Percentiles rank a stretch among this genome's conserved stretches.
phyloP scores from a whole-genome alignment of 805 yeast genomes.

The Maudiozyma barnettii region DNA sequence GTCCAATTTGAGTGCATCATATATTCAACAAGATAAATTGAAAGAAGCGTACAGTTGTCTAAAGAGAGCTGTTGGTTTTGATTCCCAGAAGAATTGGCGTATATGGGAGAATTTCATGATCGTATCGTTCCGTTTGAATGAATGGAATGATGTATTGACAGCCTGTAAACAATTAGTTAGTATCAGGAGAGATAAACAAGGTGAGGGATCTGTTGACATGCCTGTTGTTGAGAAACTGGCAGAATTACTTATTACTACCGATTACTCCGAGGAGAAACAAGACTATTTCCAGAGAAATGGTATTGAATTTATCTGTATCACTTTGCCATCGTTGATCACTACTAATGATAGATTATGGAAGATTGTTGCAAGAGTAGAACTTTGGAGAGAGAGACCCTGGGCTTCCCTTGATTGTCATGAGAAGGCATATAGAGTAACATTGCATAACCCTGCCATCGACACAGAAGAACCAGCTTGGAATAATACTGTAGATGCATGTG shows the following conservation, averaged over 20 bases:
- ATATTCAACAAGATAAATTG: constrained; percentile 51
- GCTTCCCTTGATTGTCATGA: constrained; percentile 75
- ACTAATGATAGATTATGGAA: constrained; percentile 61
- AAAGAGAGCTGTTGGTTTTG: constrained; percentile 67
- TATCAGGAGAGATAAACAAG: constrained; percentile 43
- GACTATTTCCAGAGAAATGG: constrained; percentile 61
- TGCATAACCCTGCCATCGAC: constrained; percentile 55
- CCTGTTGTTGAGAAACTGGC: constrained; percentile 67
- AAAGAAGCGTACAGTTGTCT: constrained; percentile 81
- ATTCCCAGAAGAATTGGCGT: constrained; percentile 70
- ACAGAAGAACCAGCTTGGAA: constrained; percentile 58
- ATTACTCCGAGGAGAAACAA: constrained; percentile 38
- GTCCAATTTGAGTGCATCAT: constrained; percentile 83
- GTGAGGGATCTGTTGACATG: constrained; percentile 62
- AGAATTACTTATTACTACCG: constrained; percentile 47
- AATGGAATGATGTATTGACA: constrained; percentile 79
- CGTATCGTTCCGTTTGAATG: constrained; percentile 72
- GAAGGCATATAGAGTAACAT: constrained; percentile 69
- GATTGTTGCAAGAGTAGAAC: constrained; percentile 70
- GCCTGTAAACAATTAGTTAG: constrained; percentile 61
- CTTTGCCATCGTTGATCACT: constrained; percentile 62
- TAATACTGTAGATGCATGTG: constrained; percentile 68
- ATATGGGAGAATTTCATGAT: constrained; percentile 81
- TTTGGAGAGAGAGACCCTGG: constrained; percentile 88
- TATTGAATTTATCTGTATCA: constrained; percentile 58